These are phyloP conservation scores for Neopestalotiopsis clavispora DNA, from an alignment of 2,329 filamentous ascomycete species.

Conservation along the genomic window DNA sequence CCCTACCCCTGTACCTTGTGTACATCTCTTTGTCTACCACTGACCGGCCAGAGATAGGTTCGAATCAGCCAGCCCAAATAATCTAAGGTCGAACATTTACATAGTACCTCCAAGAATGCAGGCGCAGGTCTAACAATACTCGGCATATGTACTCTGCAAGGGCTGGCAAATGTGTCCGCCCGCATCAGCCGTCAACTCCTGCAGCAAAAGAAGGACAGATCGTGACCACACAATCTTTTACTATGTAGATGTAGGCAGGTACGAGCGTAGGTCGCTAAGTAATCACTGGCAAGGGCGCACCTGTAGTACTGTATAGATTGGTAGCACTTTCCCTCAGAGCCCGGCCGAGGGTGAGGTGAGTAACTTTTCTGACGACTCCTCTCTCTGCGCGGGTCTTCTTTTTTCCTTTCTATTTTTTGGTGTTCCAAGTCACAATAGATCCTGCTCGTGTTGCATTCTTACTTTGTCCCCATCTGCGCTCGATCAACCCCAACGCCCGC, in stretches of 20 bases:
- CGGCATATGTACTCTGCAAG: constrained; percentile 16
- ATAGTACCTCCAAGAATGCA: background rate
- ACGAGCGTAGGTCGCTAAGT: background rate
- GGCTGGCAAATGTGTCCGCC: background rate
- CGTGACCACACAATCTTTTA: background rate
- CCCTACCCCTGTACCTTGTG: background rate
- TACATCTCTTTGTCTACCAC: background rate
- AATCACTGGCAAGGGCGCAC: no score
- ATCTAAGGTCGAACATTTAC: background rate
- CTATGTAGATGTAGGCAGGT: background rate
- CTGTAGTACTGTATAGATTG: background rate
- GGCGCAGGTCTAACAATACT: constrained; percentile 5
- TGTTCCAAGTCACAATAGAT: background rate
- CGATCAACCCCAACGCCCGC: background rate
- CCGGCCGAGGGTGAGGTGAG: constrained; percentile 1
- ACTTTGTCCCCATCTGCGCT: background rate
- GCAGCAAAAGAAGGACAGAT: background rate
- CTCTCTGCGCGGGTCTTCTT: no score
- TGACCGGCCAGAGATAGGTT: background rate
- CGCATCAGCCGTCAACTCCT: background rate
- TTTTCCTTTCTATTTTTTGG: background rate
- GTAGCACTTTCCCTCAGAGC: background rate
- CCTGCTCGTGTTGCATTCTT: background rate
- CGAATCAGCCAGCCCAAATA: background rate
- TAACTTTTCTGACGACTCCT: background rate